Evolutionary conservation across 1,284 basidiomycete genomes (phyloP), one percentile per base, ranked within the genome.

Genomic region (Inonotus hispidus): DNA sequence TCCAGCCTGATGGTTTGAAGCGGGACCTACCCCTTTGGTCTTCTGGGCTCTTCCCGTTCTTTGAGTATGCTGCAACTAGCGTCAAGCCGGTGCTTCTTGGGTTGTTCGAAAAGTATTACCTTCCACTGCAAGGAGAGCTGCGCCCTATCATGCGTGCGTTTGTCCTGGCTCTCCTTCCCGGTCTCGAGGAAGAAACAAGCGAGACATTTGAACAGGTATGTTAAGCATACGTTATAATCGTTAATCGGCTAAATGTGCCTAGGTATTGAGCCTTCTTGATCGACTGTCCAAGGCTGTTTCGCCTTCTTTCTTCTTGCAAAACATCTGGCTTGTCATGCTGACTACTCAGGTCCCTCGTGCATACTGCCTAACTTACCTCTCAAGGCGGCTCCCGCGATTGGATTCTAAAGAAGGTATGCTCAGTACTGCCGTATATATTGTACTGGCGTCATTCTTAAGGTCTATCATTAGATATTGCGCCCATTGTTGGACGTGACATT

Each of bases 31-130:
- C 91, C 1, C 80, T 98, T 16, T 99, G 97, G 97, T 94, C 94
- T 0, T 91, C 93, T 3, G 97, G 97, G 2, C 74, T 99, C 8
- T 96, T 99, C 69, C 97, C 97, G 0, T 99, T 99, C 82, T 98
- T 98, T 71, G 94, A 98, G 73, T 98, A 94, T 73, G 95, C 97
- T 4, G 90, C 95, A 14, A 99, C 95, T 5, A 95, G 93, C 21
- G 94, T 96, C 61, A 43, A 95, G 85, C 94, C 94, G 1, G 82
- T 88, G 10, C 78, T 98, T 1, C 81, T 98, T 53, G 90, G 88
- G 66, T 81, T 98, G 11, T 97, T 93, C 69, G 92, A 96, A 68
- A 90, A 84, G 1, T 86, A 93, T 75, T 99, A 97, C 72, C 77
- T 99, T 3, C 94, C 96, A 0, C 77, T 99, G 7, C 87, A 92